Evolutionary conservation across 495 filamentous ascomycete species (phyloP), one percentile per base, ranked within the genome.

Genomic region (Beverwykella pulmonaria): DNA sequence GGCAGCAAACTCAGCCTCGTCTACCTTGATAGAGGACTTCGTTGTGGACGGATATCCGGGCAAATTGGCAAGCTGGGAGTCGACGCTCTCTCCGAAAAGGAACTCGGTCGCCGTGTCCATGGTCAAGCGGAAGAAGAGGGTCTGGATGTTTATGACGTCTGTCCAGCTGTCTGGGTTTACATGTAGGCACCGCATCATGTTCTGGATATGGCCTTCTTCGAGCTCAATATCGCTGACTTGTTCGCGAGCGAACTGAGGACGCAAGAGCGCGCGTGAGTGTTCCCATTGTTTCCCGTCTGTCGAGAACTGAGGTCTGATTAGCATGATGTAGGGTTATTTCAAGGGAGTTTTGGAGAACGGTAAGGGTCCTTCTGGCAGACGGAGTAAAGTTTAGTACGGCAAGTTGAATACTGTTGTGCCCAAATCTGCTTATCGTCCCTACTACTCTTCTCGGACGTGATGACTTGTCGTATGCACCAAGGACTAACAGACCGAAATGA

Each of bases 91-190:
- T 15, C 93, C 93, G n/a, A 96, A 82, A 34, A 97, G 78, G 73
- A 94, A 96, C 61, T 93, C 90, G 15, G 92, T 94, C 1, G 91
- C 87, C 1, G 87, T 80, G 74, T 97, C 92, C 10, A 97, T 80
- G 0, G 92, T 93, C 68, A 88, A 90, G 9, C 91, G 84, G 79
- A 90, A 93, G 75, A 93, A 88, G 20, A 93, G 79, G 9, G 87
- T 83, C 30, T 82, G 81, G 34, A 93, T 82, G 74, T 95, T 86
- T 22, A 92, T 80, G 1, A 83, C 80, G 46, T 76, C 70, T n/a
- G 69, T 79, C 76, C 65, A 81, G 61, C 70, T 77, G 49, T 68
- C 67, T 25, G 25, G 30, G 23, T 67, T 53, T 0, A 67, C 57
- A 2, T 48, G 61, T 19, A 76, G 29, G 25, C 59, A 59, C 4